phyloP scores from a whole-genome alignment of 768 basidiomycete genomes.

The Trametes cinnabarina region DNA sequence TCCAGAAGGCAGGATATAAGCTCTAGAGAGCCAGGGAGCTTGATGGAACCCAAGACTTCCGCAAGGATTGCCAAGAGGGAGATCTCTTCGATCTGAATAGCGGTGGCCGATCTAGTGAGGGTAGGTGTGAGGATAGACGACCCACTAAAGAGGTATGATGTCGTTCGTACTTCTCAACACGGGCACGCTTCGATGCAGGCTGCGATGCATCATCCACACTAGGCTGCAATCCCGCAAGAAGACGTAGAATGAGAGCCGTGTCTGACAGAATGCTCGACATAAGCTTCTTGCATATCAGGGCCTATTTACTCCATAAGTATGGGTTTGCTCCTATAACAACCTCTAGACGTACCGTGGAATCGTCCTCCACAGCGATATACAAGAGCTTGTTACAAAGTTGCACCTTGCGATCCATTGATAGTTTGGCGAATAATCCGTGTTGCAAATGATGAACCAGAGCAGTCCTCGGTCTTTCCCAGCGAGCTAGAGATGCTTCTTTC shows the following conservation, averaged over 20 bases:
- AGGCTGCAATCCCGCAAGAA: slow-evolving; percentile 53
- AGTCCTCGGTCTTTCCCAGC: slow-evolving; percentile 36
- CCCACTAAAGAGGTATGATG: fast-evolving
- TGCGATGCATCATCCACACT: slow-evolving; percentile 37
- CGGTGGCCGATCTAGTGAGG: slow-evolving; percentile 6
- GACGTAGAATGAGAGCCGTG: slow-evolving; percentile 48
- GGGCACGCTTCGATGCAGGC: slow-evolving; percentile 64
- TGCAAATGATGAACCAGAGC: slow-evolving; percentile 47
- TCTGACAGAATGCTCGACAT: slow-evolving; percentile 50
- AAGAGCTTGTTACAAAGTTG: slow-evolving; percentile 59
- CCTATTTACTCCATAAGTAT: slow-evolving; percentile 9
- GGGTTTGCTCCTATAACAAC: too few relatives aligned
- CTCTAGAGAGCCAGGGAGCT: slow-evolving; percentile 67
- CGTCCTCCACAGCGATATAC: slow-evolving; percentile 45
- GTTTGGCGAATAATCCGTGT: slow-evolving; percentile 51
- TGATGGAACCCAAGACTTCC: slow-evolving; percentile 66
- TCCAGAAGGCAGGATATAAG: slow-evolving; percentile 73
- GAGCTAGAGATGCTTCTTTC: slow-evolving; percentile 34
- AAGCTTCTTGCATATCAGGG: slow-evolving; percentile 38
- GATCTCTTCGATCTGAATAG: slow-evolving; percentile 40
- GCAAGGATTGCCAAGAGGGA: slow-evolving; percentile 56
- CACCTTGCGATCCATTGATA: slow-evolving; percentile 53
- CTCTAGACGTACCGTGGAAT: slow-evolving; percentile 52
- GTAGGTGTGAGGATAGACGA: not conserved
- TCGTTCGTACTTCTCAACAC: slow-evolving; percentile 55